phyloP scores from a whole-genome alignment of 768 basidiomycete species.

The Clavaria fumosa region DNA sequence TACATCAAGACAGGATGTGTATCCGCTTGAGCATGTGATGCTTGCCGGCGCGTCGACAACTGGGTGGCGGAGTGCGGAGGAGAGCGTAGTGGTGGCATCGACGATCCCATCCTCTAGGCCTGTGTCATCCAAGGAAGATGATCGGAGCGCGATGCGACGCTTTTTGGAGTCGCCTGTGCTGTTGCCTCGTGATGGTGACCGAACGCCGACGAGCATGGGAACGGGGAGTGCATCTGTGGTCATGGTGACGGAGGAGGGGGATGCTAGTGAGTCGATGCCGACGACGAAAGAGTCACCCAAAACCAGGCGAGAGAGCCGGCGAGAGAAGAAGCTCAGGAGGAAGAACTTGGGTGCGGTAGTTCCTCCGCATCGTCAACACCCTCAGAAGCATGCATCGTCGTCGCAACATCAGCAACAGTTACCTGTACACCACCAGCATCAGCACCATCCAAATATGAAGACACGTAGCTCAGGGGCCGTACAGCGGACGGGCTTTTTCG shows the following conservation, averaged over 20 bases:
- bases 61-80: constrained; percentile 34
- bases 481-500: constrained; percentile 30
- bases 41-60: constrained; percentile 19
- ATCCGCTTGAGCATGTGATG: no score
- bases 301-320: constrained; percentile 45
- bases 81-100: constrained; percentile 40
- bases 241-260: constrained; percentile 20
- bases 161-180: constrained; percentile 35
- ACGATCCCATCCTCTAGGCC: constrained; percentile 31
- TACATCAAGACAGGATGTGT: no score
- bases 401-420: no score
- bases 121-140: constrained; percentile 14
- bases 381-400: constrained; percentile 13
- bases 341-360: constrained; percentile 33
- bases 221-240: constrained; percentile 14
- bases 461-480: constrained; percentile 36
- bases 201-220: constrained; percentile 29
- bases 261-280: constrained; percentile 16
- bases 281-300: constrained; percentile 29
- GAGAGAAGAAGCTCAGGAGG: constrained; percentile 55
- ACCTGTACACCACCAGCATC: constrained; percentile 35
- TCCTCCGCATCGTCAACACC: constrained; percentile 30
- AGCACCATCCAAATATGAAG: constrained; percentile 53
- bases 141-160: constrained; percentile 17
- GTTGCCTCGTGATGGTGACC: constrained; percentile 36